A percentile compares a stretch with the other conserved stretches of the same genome.
phyloP scores from a whole-genome alignment of 192 early-diverging fungal species.

The Linnemannia schmuckeri region DNA sequence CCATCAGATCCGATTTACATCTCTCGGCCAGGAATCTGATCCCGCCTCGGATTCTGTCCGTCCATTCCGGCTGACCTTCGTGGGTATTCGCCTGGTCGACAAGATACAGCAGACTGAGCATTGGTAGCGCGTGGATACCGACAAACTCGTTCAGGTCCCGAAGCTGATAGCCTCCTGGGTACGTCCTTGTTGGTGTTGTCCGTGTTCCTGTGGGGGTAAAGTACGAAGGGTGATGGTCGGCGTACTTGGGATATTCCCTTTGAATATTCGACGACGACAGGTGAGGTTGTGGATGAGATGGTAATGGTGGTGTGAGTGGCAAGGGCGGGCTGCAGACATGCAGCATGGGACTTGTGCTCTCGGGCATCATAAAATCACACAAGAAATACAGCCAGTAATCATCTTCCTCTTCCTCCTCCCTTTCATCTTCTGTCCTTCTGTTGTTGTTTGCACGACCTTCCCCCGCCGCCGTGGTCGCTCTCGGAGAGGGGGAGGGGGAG shows the following conservation, averaged over 20 bases:
- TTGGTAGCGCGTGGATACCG: background rate
- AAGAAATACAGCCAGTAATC: slow-evolving; percentile 33
- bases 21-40: slow-evolving; percentile 23
- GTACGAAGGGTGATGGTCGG: background rate
- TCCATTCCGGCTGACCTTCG: background rate
- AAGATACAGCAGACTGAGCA: slow-evolving; percentile 27
- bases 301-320: background rate
- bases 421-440: background rate
- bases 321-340: slow-evolving; percentile 23
- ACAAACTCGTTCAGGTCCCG: slow-evolving; percentile 16
- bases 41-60: slow-evolving; percentile 4
- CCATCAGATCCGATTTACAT: background rate
- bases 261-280: background rate
- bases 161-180: slow-evolving; percentile 10
- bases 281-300: background rate
- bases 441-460: background rate
- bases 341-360: background rate
- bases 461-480: background rate
- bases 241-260: background rate
- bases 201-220: background rate
- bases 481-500: too few species aligned
- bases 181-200: background rate
- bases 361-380: slow-evolving; percentile 31
- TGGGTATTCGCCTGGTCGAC: slow-evolving; percentile 20
- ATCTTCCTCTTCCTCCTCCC: background rate